Evolutionary conservation across 148 eudicot species (phyloP), one percentile per base, ranked within the genome.

Genomic region (Vaccinium corymbosum): DNA sequence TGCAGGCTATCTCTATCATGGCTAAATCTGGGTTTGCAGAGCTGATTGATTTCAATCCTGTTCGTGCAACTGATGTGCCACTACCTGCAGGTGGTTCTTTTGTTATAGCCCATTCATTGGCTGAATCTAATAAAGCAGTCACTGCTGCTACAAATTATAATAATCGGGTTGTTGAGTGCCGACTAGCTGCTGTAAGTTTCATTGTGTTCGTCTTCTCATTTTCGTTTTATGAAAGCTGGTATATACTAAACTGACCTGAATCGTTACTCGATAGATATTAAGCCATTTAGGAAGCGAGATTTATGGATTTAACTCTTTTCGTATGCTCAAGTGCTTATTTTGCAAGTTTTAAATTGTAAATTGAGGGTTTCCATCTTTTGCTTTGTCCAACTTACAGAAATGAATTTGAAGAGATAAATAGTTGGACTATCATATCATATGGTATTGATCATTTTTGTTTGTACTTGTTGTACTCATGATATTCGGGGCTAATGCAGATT

Each of bases 131-230:
- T 85, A 97, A 97, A 89, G 99, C 99, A 51, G 98, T 97, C 80
- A 95, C 99, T 83, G 99, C 98, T 85, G 99, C 99, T 81, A 94
- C 92, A 81, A 97, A 97, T 88, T 97, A 97, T 89, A 95, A 97
- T 85, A 97, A 97, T 80, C 94, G 99, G 80, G 99, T 97, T 83
- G 98, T 97, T 81, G 99, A 97, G 85, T 97, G 99, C 87, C 94
- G 94, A 57, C 90, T 97, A 89, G 99, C 98, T 79, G 86, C 99
- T 27, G 99, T 97, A 89, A 89, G 79, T 46, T 75, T 35, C 17
- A 10, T 48, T 76, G 4, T 20, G 3, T 7, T 20, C 12, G 11
- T 11, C 49, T n/a, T 76, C 49, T 42, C 2, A 1, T 20, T 76
- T 76, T 76, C 22, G 8, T 3, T 13, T 9, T 8, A 20, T 76